Conservation (phyloP, 2,329 filamentous ascomycete genomes). For the Exophiala aquamarina region DNA sequence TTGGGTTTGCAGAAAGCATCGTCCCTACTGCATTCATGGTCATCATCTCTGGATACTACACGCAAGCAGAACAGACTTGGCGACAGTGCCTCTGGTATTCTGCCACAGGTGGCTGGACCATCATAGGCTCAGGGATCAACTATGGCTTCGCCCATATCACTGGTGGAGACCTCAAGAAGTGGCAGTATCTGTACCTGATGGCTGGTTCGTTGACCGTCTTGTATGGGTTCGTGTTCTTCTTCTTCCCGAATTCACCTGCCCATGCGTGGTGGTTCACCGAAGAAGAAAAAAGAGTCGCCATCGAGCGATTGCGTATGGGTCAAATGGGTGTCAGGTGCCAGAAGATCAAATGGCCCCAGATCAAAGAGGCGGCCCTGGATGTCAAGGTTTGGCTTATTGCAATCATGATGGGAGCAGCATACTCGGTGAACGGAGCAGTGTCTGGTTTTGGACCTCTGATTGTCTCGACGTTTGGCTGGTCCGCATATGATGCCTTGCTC, state of each 20-base stretch:
- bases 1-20: constrained; percentile 61
- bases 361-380: constrained; percentile 60
- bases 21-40: constrained; percentile 68
- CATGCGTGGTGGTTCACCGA: constrained; percentile 67
- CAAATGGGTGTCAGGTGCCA: constrained; percentile 65
- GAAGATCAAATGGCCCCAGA: constrained; percentile 59
- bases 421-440: constrained; percentile 71
- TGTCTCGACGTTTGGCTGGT: constrained; percentile 69
- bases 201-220: constrained; percentile 63
- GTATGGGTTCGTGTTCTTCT: constrained; percentile 65
- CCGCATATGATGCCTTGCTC: constrained; percentile 64
- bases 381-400: constrained; percentile 64
- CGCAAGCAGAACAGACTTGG: constrained; percentile 63
- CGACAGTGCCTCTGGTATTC: constrained; percentile 70
- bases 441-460: constrained; percentile 71
- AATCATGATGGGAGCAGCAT: constrained; percentile 66
- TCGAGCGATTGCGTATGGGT: constrained; percentile 61
- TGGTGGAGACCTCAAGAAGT: constrained; percentile 55
- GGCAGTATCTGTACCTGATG: constrained; percentile 72
- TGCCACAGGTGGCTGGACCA: constrained; percentile 56
- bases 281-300: constrained; percentile 63
- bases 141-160: constrained; percentile 67
- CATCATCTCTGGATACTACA: constrained; percentile 63
- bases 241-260: constrained; percentile 64
- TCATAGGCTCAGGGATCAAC: constrained; percentile 64